Base-by-base conservation (phyloP, 164 flowering plant genomes). In the Berberis vulgaris region DNA sequence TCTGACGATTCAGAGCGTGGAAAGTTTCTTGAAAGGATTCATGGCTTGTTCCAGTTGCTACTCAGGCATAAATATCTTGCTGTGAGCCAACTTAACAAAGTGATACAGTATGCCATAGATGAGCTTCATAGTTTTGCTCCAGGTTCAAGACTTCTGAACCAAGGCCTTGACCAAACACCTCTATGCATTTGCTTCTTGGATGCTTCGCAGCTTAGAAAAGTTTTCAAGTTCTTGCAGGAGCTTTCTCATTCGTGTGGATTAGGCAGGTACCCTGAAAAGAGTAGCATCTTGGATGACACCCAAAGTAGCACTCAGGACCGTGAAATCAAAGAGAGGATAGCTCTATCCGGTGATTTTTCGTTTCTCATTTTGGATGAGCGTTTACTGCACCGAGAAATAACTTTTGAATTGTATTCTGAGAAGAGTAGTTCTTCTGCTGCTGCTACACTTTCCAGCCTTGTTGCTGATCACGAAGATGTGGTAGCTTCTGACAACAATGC, bases 111-210 rank as follows among this genome's bases (percentile, higher is more conserved):
- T 63, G 75, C 91, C 10, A 69, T 81, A 76, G 97, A 86, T 61
- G 94, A 86, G 77, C 75, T 91, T 45, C 97, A 81, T 63, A 71
- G 78, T 71, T 63, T 86, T 52, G 69, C 79, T 66, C 80, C 80
- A 46, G 84, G 81, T 63, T 77, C 86, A 57, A 83, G 69, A 68
- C 79, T 94, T 63, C 71, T 82, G 54, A 75, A 74, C 61, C 85
- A 71, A 69, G 88, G 85, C 43, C 63, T 89, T 64, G 90, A 82
- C 49, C 89, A 83, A 67, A 73, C 87, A 45, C 99, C 99, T 12
- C 60, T 80, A 12, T 89, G 94, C 73, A 86, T 95, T 13, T 95
- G 99, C 78, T 86, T 91, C 72, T 67, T 95, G 73, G 96, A 85
- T 65, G 83, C 83, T 61, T 6, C 75, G 2, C 92, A 88, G 75